Percentiles rank a stretch among this genome's conserved stretches.
Conservation (phyloP, 2,329 filamentous ascomycete species). For the Monascus ruber region DNA sequence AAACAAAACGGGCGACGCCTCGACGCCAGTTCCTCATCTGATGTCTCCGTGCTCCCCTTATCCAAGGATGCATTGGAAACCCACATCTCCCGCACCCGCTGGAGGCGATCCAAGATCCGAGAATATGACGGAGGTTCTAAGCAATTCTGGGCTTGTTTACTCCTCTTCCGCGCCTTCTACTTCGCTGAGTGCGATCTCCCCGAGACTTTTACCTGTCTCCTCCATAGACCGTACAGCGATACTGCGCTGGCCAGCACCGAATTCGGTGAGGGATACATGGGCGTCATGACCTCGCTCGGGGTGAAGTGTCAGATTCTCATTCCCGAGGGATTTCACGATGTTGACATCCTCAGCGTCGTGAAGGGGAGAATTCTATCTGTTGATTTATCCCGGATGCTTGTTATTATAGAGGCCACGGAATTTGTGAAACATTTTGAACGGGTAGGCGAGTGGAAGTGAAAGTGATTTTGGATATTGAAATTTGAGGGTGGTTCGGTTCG, state of each 20-base stretch:
- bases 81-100: constrained; percentile 35
- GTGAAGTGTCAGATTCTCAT: constrained; percentile 18
- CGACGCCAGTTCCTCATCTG: constrained; percentile 12
- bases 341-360: constrained; percentile 22
- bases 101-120: constrained; percentile 28
- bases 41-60: constrained; percentile 38
- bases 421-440: constrained; percentile 22
- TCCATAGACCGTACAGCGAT: constrained; percentile 16
- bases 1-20: constrained; percentile 34
- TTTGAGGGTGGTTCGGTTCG: no score
- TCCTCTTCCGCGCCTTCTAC: constrained; percentile 48
- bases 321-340: constrained; percentile 12
- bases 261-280: constrained; percentile 12
- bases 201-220: constrained; percentile 30
- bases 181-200: constrained; percentile 44
- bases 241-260: constrained; percentile 11
- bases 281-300: constrained; percentile 21
- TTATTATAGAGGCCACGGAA: constrained; percentile 22
- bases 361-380: constrained; percentile 23
- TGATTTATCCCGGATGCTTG: constrained; percentile 20
- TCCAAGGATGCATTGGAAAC: constrained; percentile 35
- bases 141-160: constrained; percentile 41
- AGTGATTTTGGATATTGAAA: no score
- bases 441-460: constrained; percentile 20
- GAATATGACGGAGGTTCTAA: constrained; percentile 28